A percentile compares a stretch with the other conserved stretches of the same genome.
Conservation (phyloP, 2,329 filamentous ascomycete species). For the Fusarium aywerte region DNA sequence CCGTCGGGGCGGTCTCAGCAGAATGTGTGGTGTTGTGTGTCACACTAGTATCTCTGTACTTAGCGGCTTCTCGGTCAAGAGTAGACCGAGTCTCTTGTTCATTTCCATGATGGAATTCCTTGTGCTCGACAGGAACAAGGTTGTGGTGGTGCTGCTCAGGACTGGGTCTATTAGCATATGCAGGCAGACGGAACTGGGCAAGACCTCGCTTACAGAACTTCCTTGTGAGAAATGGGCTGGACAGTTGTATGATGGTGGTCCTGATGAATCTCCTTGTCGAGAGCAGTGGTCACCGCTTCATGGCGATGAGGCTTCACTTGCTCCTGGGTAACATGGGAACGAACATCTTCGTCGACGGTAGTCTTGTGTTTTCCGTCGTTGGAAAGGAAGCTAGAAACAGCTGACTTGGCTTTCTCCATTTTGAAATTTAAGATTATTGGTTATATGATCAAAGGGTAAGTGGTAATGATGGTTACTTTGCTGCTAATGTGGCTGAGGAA, state of each 20-base stretch:
- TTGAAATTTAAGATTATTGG: slow-evolving; percentile 3
- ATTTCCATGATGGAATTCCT: slow-evolving; percentile 70
- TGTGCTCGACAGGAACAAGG: slow-evolving; percentile 67
- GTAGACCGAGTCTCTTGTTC: slow-evolving; percentile 57
- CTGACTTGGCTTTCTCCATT: slow-evolving; percentile 74
- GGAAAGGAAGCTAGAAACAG: slow-evolving; percentile 69
- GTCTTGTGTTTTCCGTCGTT: slow-evolving; percentile 74
- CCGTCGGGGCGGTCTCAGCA: slow-evolving; percentile 40
- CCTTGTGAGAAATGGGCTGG: slow-evolving; percentile 64
- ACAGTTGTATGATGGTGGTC: slow-evolving; percentile 77
- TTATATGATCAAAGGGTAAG: not conserved
- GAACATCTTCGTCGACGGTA: slow-evolving; percentile 74
- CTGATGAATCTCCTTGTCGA: slow-evolving; percentile 77
- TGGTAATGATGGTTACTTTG: not conserved
- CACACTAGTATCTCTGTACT: slow-evolving; percentile 45
- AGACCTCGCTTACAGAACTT: slow-evolving; percentile 55
- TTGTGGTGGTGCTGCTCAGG: slow-evolving; percentile 73
- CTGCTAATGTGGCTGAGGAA: not conserved
- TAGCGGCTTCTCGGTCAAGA: slow-evolving; percentile 62
- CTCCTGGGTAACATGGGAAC: slow-evolving; percentile 70
- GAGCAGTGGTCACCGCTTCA: slow-evolving; percentile 69
- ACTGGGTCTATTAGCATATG: slow-evolving; percentile 30
- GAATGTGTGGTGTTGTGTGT: slow-evolving; percentile 48
- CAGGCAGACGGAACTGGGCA: too few relatives aligned
- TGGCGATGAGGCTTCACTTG: slow-evolving; percentile 68